Base-by-base conservation (phyloP, 139 green algal genomes). In the Tetradesmus obliquus region DNA sequence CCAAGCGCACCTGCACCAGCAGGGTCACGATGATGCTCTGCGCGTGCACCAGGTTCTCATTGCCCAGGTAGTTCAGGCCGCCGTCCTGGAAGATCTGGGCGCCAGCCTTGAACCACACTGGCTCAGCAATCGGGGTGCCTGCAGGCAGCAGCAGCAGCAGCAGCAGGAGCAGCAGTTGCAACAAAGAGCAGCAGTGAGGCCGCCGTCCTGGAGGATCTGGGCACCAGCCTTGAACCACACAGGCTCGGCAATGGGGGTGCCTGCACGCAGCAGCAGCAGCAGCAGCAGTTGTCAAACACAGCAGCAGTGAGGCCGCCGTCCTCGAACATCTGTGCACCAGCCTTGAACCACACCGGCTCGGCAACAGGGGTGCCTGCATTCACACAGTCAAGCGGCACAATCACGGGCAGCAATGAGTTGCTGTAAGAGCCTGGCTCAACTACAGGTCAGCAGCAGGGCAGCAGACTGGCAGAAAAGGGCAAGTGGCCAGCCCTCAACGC, bases 201-300 rank as follows among this genome's bases (percentile, higher is more conserved):
- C 94, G 85, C 96, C 98, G 58, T 96, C 96, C 60, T 91, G 82
- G 94, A 99, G 99, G 96, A 99, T 99, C 93, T 97, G 94, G 71
- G 97, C 94, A 69, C 98, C 98, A 89, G 97, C 97, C 97, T 99
- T 99, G 96, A 98, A 99, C 98, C 98, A 99, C 55, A 98, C 94
- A 55, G 97, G 91, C 95, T 99, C 97, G 79, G 93, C 94, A 84
- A 97, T 96, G 76, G 89, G 80, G 1, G 51, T 80, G 60, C 89
- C 88, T 91, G 87, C 54, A 76, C 5, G 82, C 10, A 5, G 2
- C 53, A 87, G 20, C 53, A 69, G 19, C 15, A 85, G 12, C 69
- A 79, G 9, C 10, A 79, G 72, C 32, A 45, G 32, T 45, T 45
- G 32, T 45, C 32, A 13, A 9, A 13, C 19, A 51, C 20, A 24